Conservation (phyloP, 2,329 filamentous ascomycete genomes). For the Sporothrix inflata region DNA sequence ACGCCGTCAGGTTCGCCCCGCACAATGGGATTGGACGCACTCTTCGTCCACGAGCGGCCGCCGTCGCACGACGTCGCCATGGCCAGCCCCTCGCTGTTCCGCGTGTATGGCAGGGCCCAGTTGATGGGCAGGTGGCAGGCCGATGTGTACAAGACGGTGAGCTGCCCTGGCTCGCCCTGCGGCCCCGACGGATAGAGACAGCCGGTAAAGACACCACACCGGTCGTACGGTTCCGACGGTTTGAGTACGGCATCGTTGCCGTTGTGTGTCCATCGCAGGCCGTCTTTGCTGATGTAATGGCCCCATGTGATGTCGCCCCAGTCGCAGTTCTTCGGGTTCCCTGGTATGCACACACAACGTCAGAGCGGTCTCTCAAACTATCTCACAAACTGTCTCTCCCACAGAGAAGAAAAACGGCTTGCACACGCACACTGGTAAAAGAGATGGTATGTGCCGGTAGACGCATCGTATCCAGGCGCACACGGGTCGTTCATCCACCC, state of each 20-base stretch:
- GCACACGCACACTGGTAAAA: background rate
- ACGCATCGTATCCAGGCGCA: background rate
- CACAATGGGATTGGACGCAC: background rate
- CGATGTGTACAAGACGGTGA: background rate
- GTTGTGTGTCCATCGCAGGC: background rate
- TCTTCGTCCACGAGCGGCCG: conserved; percentile 13
- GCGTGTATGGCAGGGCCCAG: background rate
- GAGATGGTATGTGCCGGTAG: background rate
- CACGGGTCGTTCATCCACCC: background rate
- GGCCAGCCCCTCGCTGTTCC: background rate
- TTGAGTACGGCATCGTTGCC: background rate
- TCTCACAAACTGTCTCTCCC: too few relatives aligned
- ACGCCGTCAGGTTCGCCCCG: background rate
- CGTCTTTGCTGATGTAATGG: background rate
- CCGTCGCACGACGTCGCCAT: background rate
- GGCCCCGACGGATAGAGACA: background rate
- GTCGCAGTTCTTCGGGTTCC: background rate
- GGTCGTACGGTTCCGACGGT: background rate
- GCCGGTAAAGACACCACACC: background rate
- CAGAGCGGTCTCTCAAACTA: too few relatives aligned
- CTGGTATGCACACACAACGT: background rate
- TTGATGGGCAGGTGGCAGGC: background rate
- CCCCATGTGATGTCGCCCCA: background rate
- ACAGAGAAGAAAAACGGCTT: too few relatives aligned
- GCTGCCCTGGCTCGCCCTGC: background rate